These are phyloP conservation scores for Colletotrichum sp. DNA, from an alignment of 2,329 filamentous ascomycete genomes.

Conservation along the genomic window DNA sequence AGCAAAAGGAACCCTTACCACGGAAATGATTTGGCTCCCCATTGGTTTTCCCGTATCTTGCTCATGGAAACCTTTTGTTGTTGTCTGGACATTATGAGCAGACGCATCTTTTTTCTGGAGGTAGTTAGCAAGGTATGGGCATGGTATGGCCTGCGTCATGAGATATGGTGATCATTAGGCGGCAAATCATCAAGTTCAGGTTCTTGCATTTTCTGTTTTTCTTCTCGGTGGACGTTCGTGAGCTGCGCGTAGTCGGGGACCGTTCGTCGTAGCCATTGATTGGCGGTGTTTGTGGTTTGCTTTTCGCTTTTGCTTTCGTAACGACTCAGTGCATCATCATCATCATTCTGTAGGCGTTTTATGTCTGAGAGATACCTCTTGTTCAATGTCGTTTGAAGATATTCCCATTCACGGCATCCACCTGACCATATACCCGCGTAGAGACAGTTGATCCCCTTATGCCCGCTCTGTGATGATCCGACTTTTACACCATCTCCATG, in stretches of 20 bases:
- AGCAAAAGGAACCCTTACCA: neutral
- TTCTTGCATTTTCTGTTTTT: neutral
- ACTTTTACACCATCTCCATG: neutral
- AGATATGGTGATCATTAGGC: conserved; percentile 19
- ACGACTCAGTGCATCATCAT: neutral
- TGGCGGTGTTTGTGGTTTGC: neutral
- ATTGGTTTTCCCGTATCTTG: conserved; percentile 19
- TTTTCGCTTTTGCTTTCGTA: neutral
- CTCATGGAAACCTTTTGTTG: conserved; percentile 10
- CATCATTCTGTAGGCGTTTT: conserved; percentile 13
- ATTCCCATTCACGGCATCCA: neutral
- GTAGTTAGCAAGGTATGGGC: conserved; percentile 17
- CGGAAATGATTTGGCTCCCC: conserved; percentile 16
- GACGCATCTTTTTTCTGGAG: conserved; percentile 16
- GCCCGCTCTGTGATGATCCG: neutral
- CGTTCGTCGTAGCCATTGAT: neutral
- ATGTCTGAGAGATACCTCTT: conserved; percentile 20
- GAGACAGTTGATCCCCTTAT: neutral
- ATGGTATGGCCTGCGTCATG: conserved; percentile 15
- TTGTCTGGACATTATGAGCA: conserved; percentile 19
- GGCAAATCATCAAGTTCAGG: conserved; percentile 16
- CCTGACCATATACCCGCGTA: neutral
- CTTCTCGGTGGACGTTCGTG: conserved; percentile 1
- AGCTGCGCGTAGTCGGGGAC: neutral
- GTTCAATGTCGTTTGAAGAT: neutral